phyloP scores from a whole-genome alignment of 2,329 filamentous ascomycete genomes.

The Paecilomyces sp. region DNA sequence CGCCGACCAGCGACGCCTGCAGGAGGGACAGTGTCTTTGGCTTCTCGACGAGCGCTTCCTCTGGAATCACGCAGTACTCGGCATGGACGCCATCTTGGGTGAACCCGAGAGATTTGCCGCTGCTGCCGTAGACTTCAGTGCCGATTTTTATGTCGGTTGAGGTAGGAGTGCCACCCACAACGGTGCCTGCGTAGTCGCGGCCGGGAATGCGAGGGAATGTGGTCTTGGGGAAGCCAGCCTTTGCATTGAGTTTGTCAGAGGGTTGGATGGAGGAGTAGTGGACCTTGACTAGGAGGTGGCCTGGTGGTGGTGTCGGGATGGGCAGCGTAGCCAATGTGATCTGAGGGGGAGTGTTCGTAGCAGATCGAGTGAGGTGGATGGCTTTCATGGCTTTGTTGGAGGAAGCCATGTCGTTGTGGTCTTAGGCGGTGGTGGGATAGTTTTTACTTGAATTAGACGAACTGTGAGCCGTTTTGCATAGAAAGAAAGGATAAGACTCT shows the following conservation, averaged over 20 bases:
- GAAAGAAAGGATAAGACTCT: background rate
- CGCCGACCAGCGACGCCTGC: conserved; percentile 21
- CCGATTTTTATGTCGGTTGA: conserved; percentile 11
- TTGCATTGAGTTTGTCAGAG: conserved; percentile 22
- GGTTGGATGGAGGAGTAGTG: conserved; percentile 20
- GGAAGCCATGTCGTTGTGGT: no score
- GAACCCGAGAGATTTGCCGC: conserved; percentile 18
- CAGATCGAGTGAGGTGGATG: background rate
- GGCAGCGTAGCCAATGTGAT: conserved; percentile 2
- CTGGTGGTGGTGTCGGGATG: conserved; percentile 11
- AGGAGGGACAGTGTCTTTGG: conserved; percentile 11
- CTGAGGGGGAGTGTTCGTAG: background rate
- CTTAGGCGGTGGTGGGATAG: background rate
- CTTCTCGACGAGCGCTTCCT: conserved; percentile 12
- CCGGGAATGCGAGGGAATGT: conserved; percentile 19
- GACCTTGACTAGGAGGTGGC: conserved; percentile 18
- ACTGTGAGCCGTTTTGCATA: background rate
- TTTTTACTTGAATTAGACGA: no score
- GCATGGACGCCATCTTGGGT: conserved; percentile 19
- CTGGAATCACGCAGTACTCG: conserved; percentile 15
- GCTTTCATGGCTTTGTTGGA: background rate
- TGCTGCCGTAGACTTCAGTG: conserved; percentile 22
- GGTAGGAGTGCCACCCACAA: conserved; percentile 13
- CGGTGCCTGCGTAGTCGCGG: conserved; percentile 23
- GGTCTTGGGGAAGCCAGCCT: conserved; percentile 24